phyloP scores from a whole-genome alignment of 345 rosid genomes.

The Lumnitzera littorea region DNA sequence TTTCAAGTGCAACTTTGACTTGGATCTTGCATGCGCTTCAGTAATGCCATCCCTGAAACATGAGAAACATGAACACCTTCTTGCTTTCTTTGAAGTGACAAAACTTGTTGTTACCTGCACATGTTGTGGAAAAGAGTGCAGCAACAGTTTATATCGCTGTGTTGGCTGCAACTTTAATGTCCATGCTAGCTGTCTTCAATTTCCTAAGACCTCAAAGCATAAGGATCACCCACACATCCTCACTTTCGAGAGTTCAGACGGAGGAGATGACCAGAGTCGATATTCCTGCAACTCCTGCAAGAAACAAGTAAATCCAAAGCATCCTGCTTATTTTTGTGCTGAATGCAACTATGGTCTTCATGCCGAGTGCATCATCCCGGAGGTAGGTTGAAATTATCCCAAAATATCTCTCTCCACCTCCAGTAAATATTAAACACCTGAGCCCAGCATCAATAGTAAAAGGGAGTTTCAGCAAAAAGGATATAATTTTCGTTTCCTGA shows the following conservation, averaged over 20 bases:
- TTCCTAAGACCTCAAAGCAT: constrained; percentile 4
- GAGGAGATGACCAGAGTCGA: no score
- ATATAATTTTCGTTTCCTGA: no score
- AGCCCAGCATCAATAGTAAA: no score
- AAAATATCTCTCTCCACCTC: no score
- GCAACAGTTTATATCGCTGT: constrained; percentile 7
- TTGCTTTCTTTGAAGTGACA: constrained; percentile 3
- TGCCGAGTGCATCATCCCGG: no score
- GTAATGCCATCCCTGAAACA: constrained; percentile 1
- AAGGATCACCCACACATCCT: constrained; percentile 9
- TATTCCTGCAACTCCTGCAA: no score
- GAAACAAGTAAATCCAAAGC: no score
- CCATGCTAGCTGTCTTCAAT: constrained; percentile 7
- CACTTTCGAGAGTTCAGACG: not conserved
- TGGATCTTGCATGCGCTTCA: constrained; percentile 4
- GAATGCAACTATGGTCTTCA: no score
- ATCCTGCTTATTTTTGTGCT: no score
- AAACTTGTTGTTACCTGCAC: not conserved
- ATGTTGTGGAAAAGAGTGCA: not conserved
- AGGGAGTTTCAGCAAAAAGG: no score
- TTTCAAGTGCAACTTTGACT: constrained; percentile 2
- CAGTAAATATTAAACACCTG: no score
- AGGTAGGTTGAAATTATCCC: not conserved
- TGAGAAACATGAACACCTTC: constrained; percentile 6
- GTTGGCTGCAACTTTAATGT: constrained; percentile 4